A percentile compares a stretch with the other conserved stretches of the same genome.
Evolutionary conservation across 108 stramenopile species (phyloP).

Genomic region (Pseudonitzschia multistriata): DNA sequence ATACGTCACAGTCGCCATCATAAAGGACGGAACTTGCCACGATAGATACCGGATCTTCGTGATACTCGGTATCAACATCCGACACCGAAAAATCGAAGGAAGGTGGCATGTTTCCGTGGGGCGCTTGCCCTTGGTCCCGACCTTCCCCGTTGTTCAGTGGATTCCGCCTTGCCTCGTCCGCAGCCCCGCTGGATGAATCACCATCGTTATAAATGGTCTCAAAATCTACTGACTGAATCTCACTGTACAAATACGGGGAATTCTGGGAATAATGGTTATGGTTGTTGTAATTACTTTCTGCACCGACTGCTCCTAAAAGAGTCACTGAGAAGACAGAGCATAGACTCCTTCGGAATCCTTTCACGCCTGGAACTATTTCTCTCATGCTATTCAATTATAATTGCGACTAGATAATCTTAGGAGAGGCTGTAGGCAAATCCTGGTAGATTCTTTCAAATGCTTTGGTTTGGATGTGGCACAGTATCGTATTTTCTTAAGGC

Average conservation of each 20-base stretch:
- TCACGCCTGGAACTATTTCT: not conserved
- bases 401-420: not conserved
- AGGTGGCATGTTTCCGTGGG: not conserved
- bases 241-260: slow-evolving; percentile 23
- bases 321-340: not conserved
- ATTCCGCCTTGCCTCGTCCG: not conserved
- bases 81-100: not conserved
- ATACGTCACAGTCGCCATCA: slow-evolving; percentile 39
- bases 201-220: slow-evolving; percentile 11
- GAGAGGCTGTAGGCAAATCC: not conserved
- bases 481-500: too few relatives aligned
- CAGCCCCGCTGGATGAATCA: not conserved
- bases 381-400: not conserved
- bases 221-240: slow-evolving; percentile 20
- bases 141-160: not conserved
- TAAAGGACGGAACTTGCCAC: slow-evolving; percentile 25
- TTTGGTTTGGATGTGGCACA: too few relatives aligned
- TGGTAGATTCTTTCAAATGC: not conserved
- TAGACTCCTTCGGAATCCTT: not conserved
- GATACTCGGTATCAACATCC: slow-evolving; percentile 1
- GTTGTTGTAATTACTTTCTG: slow-evolving; percentile 4
- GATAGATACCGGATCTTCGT: slow-evolving; percentile 1
- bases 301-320: not conserved
- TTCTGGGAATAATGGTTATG: not conserved
- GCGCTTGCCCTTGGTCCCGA: not conserved